A percentile compares a stretch with the other conserved stretches of the same genome.
Conservation (phyloP, 2,329 filamentous ascomycete species). For the Cladophialophora yegresii region DNA sequence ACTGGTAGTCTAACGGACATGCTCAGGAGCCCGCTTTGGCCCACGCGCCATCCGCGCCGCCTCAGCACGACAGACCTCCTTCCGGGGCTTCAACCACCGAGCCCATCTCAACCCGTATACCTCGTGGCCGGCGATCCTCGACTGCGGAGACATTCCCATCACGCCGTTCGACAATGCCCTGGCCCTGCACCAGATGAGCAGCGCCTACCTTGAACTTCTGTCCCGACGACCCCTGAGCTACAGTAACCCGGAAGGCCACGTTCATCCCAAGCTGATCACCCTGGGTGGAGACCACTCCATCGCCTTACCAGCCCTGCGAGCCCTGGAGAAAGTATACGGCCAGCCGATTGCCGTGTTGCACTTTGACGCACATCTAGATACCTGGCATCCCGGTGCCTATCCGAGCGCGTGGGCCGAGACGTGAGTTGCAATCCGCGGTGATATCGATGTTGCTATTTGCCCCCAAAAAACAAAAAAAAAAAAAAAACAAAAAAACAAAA, state of each 20-base stretch:
- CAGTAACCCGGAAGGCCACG: slow-evolving; percentile 37
- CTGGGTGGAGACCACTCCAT: slow-evolving; percentile 74
- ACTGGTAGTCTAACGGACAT: slow-evolving; percentile 15
- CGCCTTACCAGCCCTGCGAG: slow-evolving; percentile 68
- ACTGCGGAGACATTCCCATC: slow-evolving; percentile 89
- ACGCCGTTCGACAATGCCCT: slow-evolving; percentile 83
- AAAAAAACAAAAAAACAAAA: no score
- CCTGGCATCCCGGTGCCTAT: slow-evolving; percentile 79
- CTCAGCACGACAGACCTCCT: slow-evolving; percentile 75
- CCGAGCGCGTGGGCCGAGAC: slow-evolving; percentile 68
- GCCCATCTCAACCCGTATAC: slow-evolving; percentile 81
- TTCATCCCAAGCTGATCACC: slow-evolving; percentile 60
- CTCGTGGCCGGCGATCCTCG: slow-evolving; percentile 75
- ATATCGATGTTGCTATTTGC: no score
- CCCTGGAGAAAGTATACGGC: slow-evolving; percentile 63
- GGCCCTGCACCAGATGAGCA: slow-evolving; percentile 79
- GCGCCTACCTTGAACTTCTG: slow-evolving; percentile 72
- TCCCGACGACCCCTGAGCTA: slow-evolving; percentile 45
- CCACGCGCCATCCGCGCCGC: slow-evolving; percentile 84
- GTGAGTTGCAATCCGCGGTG: background rate
- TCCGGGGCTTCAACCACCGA: slow-evolving; percentile 79
- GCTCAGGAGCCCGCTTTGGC: slow-evolving; percentile 70
- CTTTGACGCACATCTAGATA: slow-evolving; percentile 79
- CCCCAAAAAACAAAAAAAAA: no score
- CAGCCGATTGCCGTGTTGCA: slow-evolving; percentile 69